Evolutionary conservation across 2,329 filamentous ascomycete genomes (phyloP).

Genomic region (Harringtonia lauricola): DNA sequence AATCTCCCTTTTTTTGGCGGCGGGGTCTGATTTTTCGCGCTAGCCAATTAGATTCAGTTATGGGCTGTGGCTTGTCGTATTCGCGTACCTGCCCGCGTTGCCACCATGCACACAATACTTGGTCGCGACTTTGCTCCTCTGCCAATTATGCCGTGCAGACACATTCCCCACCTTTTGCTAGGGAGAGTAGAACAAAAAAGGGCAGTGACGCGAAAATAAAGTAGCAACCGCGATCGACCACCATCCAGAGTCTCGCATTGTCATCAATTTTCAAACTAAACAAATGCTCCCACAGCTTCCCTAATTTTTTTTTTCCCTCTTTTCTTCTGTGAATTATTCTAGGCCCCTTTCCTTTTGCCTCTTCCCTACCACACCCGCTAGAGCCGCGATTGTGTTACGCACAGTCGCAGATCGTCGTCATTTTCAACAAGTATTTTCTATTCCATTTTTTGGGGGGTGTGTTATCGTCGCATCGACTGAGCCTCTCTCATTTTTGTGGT

Average conservation of each 20-base stretch:
- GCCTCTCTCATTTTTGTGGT: conserved; percentile 4
- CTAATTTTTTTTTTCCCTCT: neutral
- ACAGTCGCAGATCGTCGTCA: conserved; percentile 3
- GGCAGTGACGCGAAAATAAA: conserved; percentile 9
- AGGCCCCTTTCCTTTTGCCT: neutral
- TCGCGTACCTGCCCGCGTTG: conserved; percentile 4
- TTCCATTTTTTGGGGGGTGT: neutral
- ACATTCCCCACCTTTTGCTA: conserved; percentile 3
- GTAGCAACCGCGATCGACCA: conserved; percentile 12
- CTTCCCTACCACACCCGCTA: neutral
- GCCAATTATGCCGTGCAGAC: neutral
- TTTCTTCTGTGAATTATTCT: neutral
- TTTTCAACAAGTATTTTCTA: neutral
- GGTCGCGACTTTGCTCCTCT: conserved; percentile 3
- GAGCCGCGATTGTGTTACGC: neutral
- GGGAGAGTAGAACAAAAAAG: conserved; percentile 1
- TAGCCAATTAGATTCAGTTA: conserved; percentile 5
- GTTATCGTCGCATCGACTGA: conserved; percentile 3
- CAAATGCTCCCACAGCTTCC: conserved; percentile 6
- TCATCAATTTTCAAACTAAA: conserved; percentile 12
- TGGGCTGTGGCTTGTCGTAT: neutral
- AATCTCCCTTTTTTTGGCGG: conserved; percentile 10
- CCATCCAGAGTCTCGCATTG: conserved; percentile 4
- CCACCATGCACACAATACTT: neutral
- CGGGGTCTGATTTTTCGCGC: conserved; percentile 2